Base-by-base conservation (phyloP, 2,329 filamentous ascomycete species). In the Aureobasidium pullulans region DNA sequence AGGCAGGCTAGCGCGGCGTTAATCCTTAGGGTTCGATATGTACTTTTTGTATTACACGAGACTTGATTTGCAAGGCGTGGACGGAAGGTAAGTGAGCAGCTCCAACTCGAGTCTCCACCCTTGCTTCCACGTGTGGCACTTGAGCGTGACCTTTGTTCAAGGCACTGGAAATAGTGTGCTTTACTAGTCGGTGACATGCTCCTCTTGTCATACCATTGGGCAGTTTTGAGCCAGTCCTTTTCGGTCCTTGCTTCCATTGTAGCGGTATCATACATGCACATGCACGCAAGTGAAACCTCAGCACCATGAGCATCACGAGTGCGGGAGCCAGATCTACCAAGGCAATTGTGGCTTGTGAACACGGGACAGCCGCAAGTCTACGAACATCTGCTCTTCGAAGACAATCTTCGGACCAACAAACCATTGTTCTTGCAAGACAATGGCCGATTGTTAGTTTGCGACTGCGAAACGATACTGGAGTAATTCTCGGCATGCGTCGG, bases 61-160 rank as follows among this genome's bases (percentile, higher is more conserved):
- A 53, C 36, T 28, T 16, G 29, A 56, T 15, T 56, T n/a, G 40
- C 40, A 56, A 56, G 52, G 52, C 31, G 32, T 36, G 52, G 50
- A 10, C 34, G 40, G 37, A 28, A 56, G 52, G 52, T 56, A 56
- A 56, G 52, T 56, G 52, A 43, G 50, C 50, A 54, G 50, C 50
- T 54, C 40, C 52, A 46, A 29, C 28, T 54, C 28, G 43, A 13
- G 19, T 23, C 39, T 43, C 40, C 52, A 40, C 40, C 52, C 52
- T 56, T 56, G 52, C 52, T 46, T 56, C 52, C 52, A 46, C 40
- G 52, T 56, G 52, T 56, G 52, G 36, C 40, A 56, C 52, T 46
- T 46, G 40, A 56, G 7, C 31, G 52, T 56, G 52, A 56, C 31
- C 40, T 56, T 56, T 46, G 52, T 56, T 56, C 40, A 40, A 56